Base-by-base conservation (phyloP, 495 filamentous ascomycete species). In the Aspergillus haitiensis region DNA sequence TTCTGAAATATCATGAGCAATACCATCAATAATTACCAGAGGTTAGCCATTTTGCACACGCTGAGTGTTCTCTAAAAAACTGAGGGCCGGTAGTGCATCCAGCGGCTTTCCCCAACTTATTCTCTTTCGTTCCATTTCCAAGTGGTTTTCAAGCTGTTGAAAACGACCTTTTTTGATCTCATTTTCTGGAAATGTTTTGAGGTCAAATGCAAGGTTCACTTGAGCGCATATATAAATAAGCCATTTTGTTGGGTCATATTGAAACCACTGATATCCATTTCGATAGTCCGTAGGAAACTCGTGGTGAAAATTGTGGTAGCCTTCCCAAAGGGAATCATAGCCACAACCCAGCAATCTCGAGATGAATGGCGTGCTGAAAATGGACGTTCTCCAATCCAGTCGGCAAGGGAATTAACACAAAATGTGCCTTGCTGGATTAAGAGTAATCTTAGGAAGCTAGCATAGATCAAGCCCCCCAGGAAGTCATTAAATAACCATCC, bases 371-470 rank as follows among this genome's bases (percentile, higher is more conserved):
- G 91, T 84, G 97, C 93, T 61, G 97, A 93, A 75, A 97, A 98
- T 52, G 93, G 93, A 78, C 97, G 93, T 71, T 98, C 93, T 59
- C 93, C 93, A 69, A 97, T 88, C 92, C 92, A 98, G 80, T 98
- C 93, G 55, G 93, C 93, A 59, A 97, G 81, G 48, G 91, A 96
- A 84, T 98, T 98, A 82, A 98, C 92, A 67, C 93, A 97, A 86
- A 98, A 98, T 63, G 93, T 98, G 64, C 93, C 93, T 76, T 98
- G 93, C 79, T 97, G 93, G 63, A 97, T 91, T 80, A 98, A 90
- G 84, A 94, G 97, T 74, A 96, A 92, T 67, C 93, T 84, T 63
- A 97, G 86, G 70, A 98, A 93, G 65, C 93, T 93, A 55, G 84
- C 92, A 68, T 98, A 98, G 76, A 98, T 83, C 75, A 91, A 95